phyloP scores from a whole-genome alignment of 2,329 filamentous ascomycete species.

The Pseudogymnoascus sp. region DNA sequence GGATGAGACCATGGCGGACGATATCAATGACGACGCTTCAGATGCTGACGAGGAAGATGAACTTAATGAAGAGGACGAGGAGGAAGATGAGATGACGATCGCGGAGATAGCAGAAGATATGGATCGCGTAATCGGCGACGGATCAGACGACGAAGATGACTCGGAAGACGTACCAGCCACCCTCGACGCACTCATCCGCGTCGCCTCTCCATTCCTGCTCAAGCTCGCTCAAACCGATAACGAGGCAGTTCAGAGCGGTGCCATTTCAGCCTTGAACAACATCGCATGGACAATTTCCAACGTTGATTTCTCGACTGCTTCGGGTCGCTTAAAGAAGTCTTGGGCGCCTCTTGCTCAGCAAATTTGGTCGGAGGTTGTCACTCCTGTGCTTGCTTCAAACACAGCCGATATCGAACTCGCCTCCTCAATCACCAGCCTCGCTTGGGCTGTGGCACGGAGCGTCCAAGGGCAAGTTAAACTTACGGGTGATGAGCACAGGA shows the following conservation, averaged over 20 bases:
- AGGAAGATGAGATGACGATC: conserved; percentile 46
- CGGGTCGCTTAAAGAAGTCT: conserved; percentile 39
- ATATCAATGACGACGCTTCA: conserved; percentile 30
- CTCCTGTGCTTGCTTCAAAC: conserved; percentile 50
- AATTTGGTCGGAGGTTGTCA: conserved; percentile 52
- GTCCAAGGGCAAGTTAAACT: conserved; percentile 44
- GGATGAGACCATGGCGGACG: conserved; percentile 34
- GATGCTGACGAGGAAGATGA: conserved; percentile 36
- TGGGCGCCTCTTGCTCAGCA: conserved; percentile 48
- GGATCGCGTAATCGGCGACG: conserved; percentile 51
- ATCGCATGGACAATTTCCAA: conserved; percentile 59
- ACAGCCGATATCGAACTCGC: conserved; percentile 55
- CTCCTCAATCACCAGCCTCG: conserved; percentile 55
- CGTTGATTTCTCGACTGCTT: conserved; percentile 49
- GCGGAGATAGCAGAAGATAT: conserved; percentile 57
- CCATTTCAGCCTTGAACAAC: conserved; percentile 58
- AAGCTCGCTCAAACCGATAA: conserved; percentile 26
- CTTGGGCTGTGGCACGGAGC: conserved; percentile 56
- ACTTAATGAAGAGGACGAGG: conserved; percentile 29
- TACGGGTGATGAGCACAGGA: conserved; percentile 47
- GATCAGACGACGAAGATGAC: conserved; percentile 28
- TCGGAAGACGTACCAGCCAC: conserved; percentile 22
- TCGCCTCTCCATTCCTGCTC: conserved; percentile 25
- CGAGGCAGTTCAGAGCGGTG: conserved; percentile 42
- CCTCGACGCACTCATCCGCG: conserved; percentile 25